Conservation (phyloP, 148 eudicot genomes). For the Amaranthus hypochondriacus region DNA sequence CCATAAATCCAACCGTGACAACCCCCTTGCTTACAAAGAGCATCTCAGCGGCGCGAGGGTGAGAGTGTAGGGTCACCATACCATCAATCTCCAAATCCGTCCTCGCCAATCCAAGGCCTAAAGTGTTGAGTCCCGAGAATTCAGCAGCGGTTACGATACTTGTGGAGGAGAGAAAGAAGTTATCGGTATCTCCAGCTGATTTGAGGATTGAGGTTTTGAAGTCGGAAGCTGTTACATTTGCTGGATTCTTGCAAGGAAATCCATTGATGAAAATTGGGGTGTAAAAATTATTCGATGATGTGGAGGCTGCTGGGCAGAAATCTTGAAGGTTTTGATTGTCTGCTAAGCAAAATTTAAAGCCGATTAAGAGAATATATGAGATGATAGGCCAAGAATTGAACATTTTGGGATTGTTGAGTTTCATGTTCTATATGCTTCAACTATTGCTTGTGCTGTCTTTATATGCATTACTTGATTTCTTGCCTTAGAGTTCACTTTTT, state of each 20-base stretch:
- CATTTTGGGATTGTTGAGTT: conserved; percentile 7
- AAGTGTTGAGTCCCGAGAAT: conserved; percentile 82
- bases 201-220: conserved; percentile 53
- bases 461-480: conserved; percentile 2
- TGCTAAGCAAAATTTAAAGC: conserved; percentile 30
- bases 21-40: conserved; percentile 57
- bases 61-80: conserved; percentile 66
- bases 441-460: neutral
- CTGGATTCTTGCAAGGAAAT: conserved; percentile 67
- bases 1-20: conserved; percentile 63
- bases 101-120: conserved; percentile 66
- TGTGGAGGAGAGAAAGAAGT: conserved; percentile 45
- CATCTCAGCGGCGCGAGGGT: conserved; percentile 83
- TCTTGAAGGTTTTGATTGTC: conserved; percentile 66
- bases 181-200: conserved; percentile 45
- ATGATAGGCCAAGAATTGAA: conserved; percentile 5
- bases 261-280: conserved; percentile 59
- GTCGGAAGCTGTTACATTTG: conserved; percentile 52
- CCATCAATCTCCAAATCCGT: conserved; percentile 74
- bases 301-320: conserved; percentile 54
- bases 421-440: conserved; percentile 4
- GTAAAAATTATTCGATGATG: conserved; percentile 2
- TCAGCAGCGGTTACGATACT: conserved; percentile 45
- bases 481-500: conserved; percentile 30
- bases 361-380: conserved; percentile 21